A percentile compares a stretch with the other conserved stretches of the same genome.
These are phyloP conservation scores for Suillus decipiens DNA, from an alignment of 768 basidiomycete species.

Conservation along the genomic window DNA sequence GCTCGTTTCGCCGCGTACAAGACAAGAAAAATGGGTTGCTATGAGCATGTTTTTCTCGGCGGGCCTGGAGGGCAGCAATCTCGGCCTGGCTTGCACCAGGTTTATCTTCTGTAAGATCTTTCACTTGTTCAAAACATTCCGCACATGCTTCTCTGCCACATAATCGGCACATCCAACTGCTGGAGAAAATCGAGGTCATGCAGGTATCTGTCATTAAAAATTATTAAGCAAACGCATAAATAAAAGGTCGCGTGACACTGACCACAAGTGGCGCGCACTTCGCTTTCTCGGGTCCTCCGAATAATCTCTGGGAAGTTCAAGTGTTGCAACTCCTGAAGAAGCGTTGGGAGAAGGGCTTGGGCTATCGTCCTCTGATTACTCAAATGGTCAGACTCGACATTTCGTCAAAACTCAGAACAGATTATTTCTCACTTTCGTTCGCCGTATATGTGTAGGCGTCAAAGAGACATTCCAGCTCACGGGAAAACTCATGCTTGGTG, in stretches of 20 bases:
- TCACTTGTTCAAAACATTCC: constrained; percentile 76
- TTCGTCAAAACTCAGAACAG: background rate
- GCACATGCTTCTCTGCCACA: constrained; percentile 91
- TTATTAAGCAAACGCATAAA: constrained; percentile 14
- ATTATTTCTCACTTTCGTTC: constrained; percentile 56
- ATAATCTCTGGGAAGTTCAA: constrained; percentile 58
- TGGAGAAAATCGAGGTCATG: constrained; percentile 90
- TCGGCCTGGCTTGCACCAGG: constrained; percentile 49
- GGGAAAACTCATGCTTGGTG: constrained; percentile 62
- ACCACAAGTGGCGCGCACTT: constrained; percentile 87
- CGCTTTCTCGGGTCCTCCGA: constrained; percentile 73
- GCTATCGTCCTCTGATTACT: constrained; percentile 62
- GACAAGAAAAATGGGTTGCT: constrained; percentile 73
- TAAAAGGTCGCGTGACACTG: constrained; percentile 26
- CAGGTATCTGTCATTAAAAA: constrained; percentile 70
- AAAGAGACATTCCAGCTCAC: constrained; percentile 65
- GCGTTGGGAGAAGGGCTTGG: constrained; percentile 62
- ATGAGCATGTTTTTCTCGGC: constrained; percentile 62
- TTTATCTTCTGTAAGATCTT: constrained; percentile 58
- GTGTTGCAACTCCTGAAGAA: constrained; percentile 66
- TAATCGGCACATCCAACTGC: constrained; percentile 86
- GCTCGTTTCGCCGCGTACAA: constrained; percentile 73
- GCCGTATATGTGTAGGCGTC: constrained; percentile 47
- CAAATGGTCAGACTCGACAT: constrained; percentile 17
- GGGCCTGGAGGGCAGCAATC: constrained; percentile 48